Evolutionary conservation across 2,329 filamentous ascomycete genomes (phyloP).

Genomic region (Fusarium sp.): DNA sequence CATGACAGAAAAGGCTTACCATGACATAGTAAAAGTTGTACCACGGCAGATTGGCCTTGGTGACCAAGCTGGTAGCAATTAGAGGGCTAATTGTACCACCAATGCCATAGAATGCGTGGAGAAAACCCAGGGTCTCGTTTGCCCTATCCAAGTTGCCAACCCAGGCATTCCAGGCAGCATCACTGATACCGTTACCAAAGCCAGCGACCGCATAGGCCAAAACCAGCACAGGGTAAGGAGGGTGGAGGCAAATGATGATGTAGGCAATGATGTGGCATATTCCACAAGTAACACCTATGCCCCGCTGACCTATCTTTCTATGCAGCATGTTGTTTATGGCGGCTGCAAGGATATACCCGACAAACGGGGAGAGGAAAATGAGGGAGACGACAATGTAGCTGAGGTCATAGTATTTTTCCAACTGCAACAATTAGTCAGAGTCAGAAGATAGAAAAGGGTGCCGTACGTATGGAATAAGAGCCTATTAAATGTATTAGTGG

Average conservation of each 20-base stretch:
- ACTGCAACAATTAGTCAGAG: conserved; percentile 16
- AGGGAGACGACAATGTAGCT: conserved; percentile 73
- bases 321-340: conserved; percentile 67
- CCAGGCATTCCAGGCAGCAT: conserved; percentile 67
- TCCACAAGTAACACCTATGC: conserved; percentile 72
- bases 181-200: conserved; percentile 76
- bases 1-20: conserved; percentile 56
- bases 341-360: conserved; percentile 73
- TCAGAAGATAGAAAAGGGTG: background rate
- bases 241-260: conserved; percentile 71
- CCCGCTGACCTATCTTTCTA: conserved; percentile 51
- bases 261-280: conserved; percentile 73
- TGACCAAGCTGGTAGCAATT: conserved; percentile 78
- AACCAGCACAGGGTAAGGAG: conserved; percentile 75
- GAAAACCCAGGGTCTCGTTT: conserved; percentile 76
- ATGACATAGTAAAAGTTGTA: conserved; percentile 82
- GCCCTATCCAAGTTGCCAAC: conserved; percentile 75
- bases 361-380: conserved; percentile 73
- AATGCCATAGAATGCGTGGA: conserved; percentile 76
- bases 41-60: conserved; percentile 71
- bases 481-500: conserved; percentile 45
- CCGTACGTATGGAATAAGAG: conserved; percentile 60
- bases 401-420: conserved; percentile 67
- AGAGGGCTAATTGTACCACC: conserved; percentile 78
- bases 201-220: conserved; percentile 75